Base-by-base conservation (phyloP, 164 flowering plant genomes). In the Nymphaea colorata region DNA sequence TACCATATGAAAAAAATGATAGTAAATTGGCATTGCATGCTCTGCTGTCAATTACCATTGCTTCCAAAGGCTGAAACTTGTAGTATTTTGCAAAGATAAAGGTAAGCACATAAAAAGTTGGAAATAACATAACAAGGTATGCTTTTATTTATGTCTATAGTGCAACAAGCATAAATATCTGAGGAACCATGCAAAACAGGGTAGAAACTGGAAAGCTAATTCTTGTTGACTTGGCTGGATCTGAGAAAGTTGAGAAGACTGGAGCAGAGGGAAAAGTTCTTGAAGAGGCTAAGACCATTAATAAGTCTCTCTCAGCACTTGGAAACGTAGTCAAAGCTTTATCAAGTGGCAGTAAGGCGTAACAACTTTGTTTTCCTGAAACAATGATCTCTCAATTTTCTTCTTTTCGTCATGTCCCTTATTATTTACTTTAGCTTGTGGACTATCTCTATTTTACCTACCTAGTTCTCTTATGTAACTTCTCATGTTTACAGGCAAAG, bases 241-340 rank as follows among this genome's bases (percentile, higher is more conserved):
- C 95, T 36, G 98, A 90, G 79, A 93, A 93, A 74, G 90, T 80
- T 4, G 96, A 90, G 74, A 93, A 85, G 79, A 88, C 90, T 41
- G 89, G 95, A 59, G 98, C 95, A 69, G 98, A 93, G 79, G 96
- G 98, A 25, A 88, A 77, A 81, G 81, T 88, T 71, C 87, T 93
- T 62, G 92, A 88, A 79, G 98, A 93, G 83, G 98, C 96, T 42
- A 93, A 93, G 79, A 85, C 87, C 59, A 90, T 93, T 71, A 93
- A 90, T 73, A 90, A 85, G 72, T 90, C 96, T 64, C 82, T 90
- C 43, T 88, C 96, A 10, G 90, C 92, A 61, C 87, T 93, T 57
- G 96, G 93, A 67, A 90, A 93, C 68, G 96, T 90, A 5, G 79
- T 93, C 64, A 84, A 86, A 80, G 89, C 96, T 68, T 76, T 93